Percentiles rank a stretch among this genome's conserved stretches.
These are phyloP conservation scores for Aaosphaeria arxii DNA, from an alignment of 2,329 filamentous ascomycete genomes.

Conservation along the genomic window DNA sequence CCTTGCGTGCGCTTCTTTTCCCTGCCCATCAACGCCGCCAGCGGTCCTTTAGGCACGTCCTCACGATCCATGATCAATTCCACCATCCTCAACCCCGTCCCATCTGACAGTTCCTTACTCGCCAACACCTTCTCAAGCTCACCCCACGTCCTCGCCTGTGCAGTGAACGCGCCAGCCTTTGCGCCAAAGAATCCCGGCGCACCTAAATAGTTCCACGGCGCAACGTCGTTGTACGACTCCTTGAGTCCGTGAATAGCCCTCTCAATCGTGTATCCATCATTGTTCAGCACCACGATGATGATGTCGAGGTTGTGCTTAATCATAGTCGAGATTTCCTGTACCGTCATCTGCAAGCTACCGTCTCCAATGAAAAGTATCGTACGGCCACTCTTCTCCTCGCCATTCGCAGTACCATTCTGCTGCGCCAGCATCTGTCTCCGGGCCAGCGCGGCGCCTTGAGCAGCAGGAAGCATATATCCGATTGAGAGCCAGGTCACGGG, in stretches of 20 bases:
- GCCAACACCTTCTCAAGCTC: constrained; percentile 44
- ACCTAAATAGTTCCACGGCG: neutral
- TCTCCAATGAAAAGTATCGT: constrained; percentile 28
- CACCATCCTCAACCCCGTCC: constrained; percentile 40
- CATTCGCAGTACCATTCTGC: constrained; percentile 35
- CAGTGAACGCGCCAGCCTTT: constrained; percentile 7
- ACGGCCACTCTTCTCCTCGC: constrained; percentile 43
- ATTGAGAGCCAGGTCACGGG: neutral
- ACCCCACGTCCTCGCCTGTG: constrained; percentile 42
- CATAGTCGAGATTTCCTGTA: constrained; percentile 13
- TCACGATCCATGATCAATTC: constrained; percentile 40
- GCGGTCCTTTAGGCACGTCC: constrained; percentile 2
- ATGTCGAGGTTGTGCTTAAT: neutral
- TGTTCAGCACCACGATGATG: constrained; percentile 24
- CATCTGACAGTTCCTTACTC: constrained; percentile 35
- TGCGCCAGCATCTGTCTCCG: constrained; percentile 15
- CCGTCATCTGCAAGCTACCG: constrained; percentile 30
- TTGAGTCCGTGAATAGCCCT: constrained; percentile 29
- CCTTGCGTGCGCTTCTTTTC: neutral
- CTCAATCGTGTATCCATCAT: constrained; percentile 38
- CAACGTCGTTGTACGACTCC: constrained; percentile 7
- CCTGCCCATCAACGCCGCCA: neutral
- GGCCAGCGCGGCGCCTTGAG: constrained; percentile 47
- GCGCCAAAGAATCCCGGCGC: constrained; percentile 16
- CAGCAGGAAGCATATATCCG: constrained; percentile 36